Evolutionary conservation across 192 early-diverging fungal genomes (phyloP), one percentile per base, ranked within the genome.

Genomic region (Gorgonomyces haynaldii): DNA sequence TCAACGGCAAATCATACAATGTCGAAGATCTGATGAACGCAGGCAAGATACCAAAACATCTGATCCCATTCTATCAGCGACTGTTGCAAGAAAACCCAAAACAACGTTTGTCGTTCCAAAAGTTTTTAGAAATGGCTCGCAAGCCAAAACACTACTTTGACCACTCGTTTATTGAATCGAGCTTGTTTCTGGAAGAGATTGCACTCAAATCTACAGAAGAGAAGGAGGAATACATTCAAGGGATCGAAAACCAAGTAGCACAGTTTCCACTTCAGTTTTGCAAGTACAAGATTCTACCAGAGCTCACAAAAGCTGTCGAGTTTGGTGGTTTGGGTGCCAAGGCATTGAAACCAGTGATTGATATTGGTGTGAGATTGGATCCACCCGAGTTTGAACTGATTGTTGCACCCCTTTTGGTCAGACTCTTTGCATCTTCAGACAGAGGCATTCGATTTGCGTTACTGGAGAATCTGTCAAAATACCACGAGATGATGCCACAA

Each of bases 231-330:
- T 95, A 93, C 57, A 38, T 73, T 40, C 57, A 23, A 20, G 80
- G 86, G 31, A 66, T 97, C 39, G 82, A 83, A 51, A 42, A 58
- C 17, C 60, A 71, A 1, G 67, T 94, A 12, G 84, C 82, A 13
- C 58, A 67, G n/a, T 89, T 91, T 44, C 91, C 91, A 23, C 49
- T 57, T 15, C 74, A 81, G 10, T 95, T 91, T 61, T 82, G 76
- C 53, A 89, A 82, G 45, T 81, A 89, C 72, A 97, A 97, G 65
- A 82, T 97, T 27, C 66, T 93, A 59, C 91, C 91, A 0, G 90
- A 92, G 57, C 70, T 98, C 17, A 68, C 90, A 16, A 82, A 90
- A 21, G 66, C 65, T 7, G 23, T 76, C 1, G 61, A 72, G 34
- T 73, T 65, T 50, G 70, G 70, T 15, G 62, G 66, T 19, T 60